Conservation (phyloP, 148 eudicot species). For the Rhododendron vialii region DNA sequence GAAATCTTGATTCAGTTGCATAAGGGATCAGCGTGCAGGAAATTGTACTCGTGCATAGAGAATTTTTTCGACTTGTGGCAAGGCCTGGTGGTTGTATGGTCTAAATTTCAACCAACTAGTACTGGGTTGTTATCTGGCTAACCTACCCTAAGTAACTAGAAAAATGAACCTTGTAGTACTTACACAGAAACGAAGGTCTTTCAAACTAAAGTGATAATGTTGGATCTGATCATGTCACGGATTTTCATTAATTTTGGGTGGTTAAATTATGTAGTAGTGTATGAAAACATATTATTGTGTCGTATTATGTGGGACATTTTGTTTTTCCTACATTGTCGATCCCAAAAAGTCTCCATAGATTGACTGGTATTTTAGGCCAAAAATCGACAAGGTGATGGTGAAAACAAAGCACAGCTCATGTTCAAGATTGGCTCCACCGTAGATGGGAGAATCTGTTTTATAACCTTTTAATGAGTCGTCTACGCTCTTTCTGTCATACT, state of each 20-base stretch:
- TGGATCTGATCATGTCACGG: background rate
- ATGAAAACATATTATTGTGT: background rate
- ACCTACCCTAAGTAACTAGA: background rate
- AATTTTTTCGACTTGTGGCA: background rate
- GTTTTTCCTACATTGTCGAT: background rate
- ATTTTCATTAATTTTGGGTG: background rate
- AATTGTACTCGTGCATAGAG: background rate
- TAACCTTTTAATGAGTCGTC: background rate
- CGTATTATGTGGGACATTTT: background rate
- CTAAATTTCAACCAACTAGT: background rate
- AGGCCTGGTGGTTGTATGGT: background rate
- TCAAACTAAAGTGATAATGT: background rate
- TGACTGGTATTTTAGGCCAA: constrained; percentile 22
- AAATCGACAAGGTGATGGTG: constrained; percentile 49
- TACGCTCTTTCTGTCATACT: background rate
- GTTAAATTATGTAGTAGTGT: background rate
- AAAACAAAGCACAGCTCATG: constrained; percentile 41
- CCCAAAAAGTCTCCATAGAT: background rate
- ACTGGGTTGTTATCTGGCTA: background rate
- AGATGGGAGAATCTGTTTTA: constrained; percentile 26
- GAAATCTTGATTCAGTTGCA: background rate
- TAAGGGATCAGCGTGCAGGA: background rate
- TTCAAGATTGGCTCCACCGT: constrained; percentile 42
- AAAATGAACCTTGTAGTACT: background rate
- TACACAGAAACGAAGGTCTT: background rate